These are phyloP conservation scores for Microcyclospora tardicrescens DNA, from an alignment of 2,329 filamentous ascomycete genomes.

Conservation along the genomic window DNA sequence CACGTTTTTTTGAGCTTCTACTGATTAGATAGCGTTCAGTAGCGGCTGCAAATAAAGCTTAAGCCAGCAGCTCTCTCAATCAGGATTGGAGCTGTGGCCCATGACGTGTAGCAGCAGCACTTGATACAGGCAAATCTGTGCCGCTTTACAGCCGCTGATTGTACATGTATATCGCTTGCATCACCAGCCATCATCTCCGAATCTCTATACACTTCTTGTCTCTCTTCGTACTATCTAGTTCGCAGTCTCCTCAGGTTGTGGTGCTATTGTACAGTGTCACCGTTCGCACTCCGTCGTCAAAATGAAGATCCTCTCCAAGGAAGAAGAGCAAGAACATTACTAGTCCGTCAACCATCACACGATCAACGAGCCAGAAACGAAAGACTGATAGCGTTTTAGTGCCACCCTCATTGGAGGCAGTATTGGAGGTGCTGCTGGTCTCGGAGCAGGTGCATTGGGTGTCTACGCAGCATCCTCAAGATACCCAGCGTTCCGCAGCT, in stretches of 20 bases:
- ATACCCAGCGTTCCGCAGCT: slow-evolving; percentile 62
- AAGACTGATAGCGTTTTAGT: slow-evolving; percentile 24
- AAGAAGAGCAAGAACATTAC: slow-evolving; percentile 85
- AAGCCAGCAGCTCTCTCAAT: too few species aligned
- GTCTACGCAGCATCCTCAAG: slow-evolving; percentile 56
- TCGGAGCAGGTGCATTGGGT: slow-evolving; percentile 52
- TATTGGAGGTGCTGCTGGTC: slow-evolving; percentile 57
- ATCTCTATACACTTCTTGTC: too few species aligned
- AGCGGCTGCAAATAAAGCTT: too few species aligned
- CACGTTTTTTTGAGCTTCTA: neutral
- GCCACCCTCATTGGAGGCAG: slow-evolving; percentile 67
- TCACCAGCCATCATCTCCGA: neutral
- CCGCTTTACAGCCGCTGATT: slow-evolving; percentile 4
- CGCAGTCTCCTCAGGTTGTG: too few species aligned
- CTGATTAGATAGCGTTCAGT: too few species aligned
- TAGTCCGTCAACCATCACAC: slow-evolving; percentile 30
- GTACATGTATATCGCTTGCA: neutral
- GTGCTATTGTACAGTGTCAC: too few species aligned
- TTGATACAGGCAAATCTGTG: too few species aligned
- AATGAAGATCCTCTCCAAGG: slow-evolving; percentile 94
- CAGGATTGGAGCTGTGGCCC: too few species aligned
- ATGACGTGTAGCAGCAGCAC: too few species aligned
- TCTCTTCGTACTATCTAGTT: too few species aligned
- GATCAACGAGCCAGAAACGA: neutral
- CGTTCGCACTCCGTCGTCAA: slow-evolving; percentile 1